Conservation (phyloP, 1,284 basidiomycete species). For the Irpex sp. region DNA sequence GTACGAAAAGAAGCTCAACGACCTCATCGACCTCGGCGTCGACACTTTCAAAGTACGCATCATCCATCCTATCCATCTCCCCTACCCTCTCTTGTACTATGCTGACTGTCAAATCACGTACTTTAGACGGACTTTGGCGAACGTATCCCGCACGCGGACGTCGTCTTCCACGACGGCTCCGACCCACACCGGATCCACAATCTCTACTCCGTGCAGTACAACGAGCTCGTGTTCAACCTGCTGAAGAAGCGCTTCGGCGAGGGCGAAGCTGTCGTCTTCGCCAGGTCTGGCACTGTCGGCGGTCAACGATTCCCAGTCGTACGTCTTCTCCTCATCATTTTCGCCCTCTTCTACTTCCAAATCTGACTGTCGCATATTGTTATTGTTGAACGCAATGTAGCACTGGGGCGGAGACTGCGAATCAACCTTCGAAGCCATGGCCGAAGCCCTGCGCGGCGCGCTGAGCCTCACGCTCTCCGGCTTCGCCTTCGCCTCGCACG, state of each 20-base stretch:
- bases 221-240: slow-evolving; percentile 63
- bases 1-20: slow-evolving; percentile 58
- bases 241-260: slow-evolving; percentile 58
- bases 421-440: slow-evolving; percentile 77
- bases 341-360: no score
- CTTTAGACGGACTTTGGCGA: slow-evolving; percentile 69
- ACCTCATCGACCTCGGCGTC: slow-evolving; percentile 66
- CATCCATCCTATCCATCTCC: no score
- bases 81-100: no score
- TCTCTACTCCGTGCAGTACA: slow-evolving; percentile 63
- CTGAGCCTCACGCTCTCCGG: slow-evolving; percentile 66
- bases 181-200: slow-evolving; percentile 69
- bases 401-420: slow-evolving; percentile 81
- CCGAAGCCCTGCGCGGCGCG: slow-evolving; percentile 66
- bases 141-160: slow-evolving; percentile 59
- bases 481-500: slow-evolving; percentile 70
- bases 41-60: slow-evolving; percentile 61
- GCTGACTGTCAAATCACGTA: no score
- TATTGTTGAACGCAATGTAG: slow-evolving; percentile 24
- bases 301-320: slow-evolving; percentile 56
- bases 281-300: slow-evolving; percentile 61
- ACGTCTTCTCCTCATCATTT: slow-evolving; percentile 4
- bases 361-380: no score
- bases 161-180: slow-evolving; percentile 65
- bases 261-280: slow-evolving; percentile 68